Evolutionary conservation across 2,329 filamentous ascomycete species (phyloP).

Genomic region (Penicillium sumatraense): DNA sequence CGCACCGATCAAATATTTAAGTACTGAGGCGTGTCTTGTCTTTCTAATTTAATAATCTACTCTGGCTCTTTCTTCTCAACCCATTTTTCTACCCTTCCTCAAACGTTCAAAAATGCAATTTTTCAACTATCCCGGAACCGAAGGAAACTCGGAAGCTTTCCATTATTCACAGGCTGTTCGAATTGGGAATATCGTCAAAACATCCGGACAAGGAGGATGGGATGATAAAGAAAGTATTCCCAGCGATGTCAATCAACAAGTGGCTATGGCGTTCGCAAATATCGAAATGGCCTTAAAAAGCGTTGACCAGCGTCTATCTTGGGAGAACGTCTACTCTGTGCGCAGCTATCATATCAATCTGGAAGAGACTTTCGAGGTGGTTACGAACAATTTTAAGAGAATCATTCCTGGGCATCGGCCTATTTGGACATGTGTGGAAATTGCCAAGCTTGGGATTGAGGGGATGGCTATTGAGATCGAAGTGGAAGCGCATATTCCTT

Average conservation of each 20-base stretch:
- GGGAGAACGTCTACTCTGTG: slow-evolving; percentile 26
- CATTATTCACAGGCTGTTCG: slow-evolving; percentile 31
- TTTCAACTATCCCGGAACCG: slow-evolving; percentile 14
- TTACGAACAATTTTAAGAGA: slow-evolving; percentile 22
- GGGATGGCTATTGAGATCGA: slow-evolving; percentile 26
- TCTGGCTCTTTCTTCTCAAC: not conserved
- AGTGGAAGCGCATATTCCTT: slow-evolving; percentile 19
- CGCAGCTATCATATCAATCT: slow-evolving; percentile 26
- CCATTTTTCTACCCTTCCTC: not conserved
- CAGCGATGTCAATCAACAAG: slow-evolving; percentile 13
- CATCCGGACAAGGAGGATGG: slow-evolving; percentile 31
- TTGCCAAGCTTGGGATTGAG: slow-evolving; percentile 19
- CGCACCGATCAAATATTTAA: no score
- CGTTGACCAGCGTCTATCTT: slow-evolving; percentile 12
- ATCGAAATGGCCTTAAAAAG: slow-evolving; percentile 22
- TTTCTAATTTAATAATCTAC: no score
- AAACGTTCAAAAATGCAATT: slow-evolving; percentile 8
- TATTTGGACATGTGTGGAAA: slow-evolving; percentile 25
- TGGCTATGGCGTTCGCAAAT: slow-evolving; percentile 24
- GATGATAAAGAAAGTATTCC: slow-evolving; percentile 15
- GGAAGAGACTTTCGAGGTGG: slow-evolving; percentile 16
- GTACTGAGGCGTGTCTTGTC: no score
- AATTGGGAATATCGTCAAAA: slow-evolving; percentile 26
- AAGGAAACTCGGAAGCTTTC: slow-evolving; percentile 15
- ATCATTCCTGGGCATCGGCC: slow-evolving; percentile 21